Evolutionary conservation across 2,329 filamentous ascomycete species (phyloP).

Genomic region (Curvularia verruculosa): DNA sequence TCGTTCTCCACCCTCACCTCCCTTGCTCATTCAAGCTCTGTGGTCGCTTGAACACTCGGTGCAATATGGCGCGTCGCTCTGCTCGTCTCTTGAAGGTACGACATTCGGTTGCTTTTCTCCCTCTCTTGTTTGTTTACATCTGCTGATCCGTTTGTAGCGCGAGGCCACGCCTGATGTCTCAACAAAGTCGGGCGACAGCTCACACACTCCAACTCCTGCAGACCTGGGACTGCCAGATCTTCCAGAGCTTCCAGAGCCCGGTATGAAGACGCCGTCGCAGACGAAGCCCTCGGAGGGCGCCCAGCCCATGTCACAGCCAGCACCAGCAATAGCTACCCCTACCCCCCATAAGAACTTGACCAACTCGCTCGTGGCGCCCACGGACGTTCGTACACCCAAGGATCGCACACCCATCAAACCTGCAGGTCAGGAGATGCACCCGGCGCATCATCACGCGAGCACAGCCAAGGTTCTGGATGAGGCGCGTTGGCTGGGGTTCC

Average conservation of each 20-base stretch:
- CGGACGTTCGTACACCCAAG: constrained; percentile 57
- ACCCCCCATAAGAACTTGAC: constrained; percentile 57
- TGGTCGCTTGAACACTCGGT: background rate
- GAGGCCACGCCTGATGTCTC: constrained; percentile 31
- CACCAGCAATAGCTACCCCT: constrained; percentile 28
- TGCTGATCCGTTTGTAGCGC: constrained; percentile 34
- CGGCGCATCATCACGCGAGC: constrained; percentile 76
- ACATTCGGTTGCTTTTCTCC: background rate
- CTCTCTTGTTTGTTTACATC: constrained; percentile 37
- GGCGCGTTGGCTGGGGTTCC: constrained; percentile 81
- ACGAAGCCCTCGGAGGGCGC: constrained; percentile 26
- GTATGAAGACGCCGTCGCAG: constrained; percentile 29
- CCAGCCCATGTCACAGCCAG: constrained; percentile 33
- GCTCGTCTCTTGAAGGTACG: constrained; percentile 47
- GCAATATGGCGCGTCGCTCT: constrained; percentile 46
- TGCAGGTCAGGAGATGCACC: constrained; percentile 85
- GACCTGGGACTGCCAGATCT: constrained; percentile 25
- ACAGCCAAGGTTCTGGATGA: constrained; percentile 80
- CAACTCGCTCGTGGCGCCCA: constrained; percentile 24
- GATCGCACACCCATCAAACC: constrained; percentile 72
- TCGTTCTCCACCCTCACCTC: constrained; percentile 22
- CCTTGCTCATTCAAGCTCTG: constrained; percentile 13
- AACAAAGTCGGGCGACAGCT: constrained; percentile 31
- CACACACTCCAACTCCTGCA: constrained; percentile 37
- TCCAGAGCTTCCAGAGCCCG: constrained; percentile 25